Evolutionary conservation across 768 basidiomycete genomes (phyloP).

Genomic region (Trametes meyenii): DNA sequence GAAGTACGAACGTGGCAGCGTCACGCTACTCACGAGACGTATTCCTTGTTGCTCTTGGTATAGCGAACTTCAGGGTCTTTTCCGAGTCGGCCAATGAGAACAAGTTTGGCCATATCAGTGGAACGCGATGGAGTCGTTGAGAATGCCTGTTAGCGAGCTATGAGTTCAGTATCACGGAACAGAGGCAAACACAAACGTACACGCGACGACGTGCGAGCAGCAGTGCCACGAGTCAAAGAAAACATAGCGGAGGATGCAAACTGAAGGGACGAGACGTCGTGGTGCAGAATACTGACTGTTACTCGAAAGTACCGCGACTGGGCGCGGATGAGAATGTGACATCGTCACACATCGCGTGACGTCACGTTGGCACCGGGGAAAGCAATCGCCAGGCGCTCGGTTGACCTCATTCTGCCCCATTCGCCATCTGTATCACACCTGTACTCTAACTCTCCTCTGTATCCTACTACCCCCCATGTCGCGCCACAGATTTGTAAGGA

Average conservation of each 20-base stretch:
- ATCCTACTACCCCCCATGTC: constrained; percentile 61
- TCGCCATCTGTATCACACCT: neutral
- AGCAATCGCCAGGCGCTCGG: constrained; percentile 3
- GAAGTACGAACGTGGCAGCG: neutral
- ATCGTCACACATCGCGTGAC: constrained; percentile 6
- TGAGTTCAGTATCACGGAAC: too few species aligned
- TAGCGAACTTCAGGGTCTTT: constrained; percentile 70
- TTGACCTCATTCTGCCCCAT: constrained; percentile 16
- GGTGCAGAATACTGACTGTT: neutral
- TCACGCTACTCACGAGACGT: constrained; percentile 58
- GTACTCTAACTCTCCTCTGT: constrained; percentile 17
- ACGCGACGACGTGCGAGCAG: constrained; percentile 47
- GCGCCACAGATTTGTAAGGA: constrained; percentile 86
- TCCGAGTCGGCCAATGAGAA: constrained; percentile 73
- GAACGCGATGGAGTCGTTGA: constrained; percentile 57
- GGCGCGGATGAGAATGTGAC: neutral
- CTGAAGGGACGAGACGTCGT: constrained; percentile 5
- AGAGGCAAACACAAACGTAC: constrained; percentile 40
- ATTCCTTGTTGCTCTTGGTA: constrained; percentile 80
- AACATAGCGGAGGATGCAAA: constrained; percentile 52
- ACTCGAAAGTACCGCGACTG: neutral
- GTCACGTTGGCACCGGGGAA: neutral
- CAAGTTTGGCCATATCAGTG: constrained; percentile 72
- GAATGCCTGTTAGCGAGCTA: constrained; percentile 51
- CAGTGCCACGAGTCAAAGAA: constrained; percentile 47